Percentiles rank a stretch among this genome's conserved stretches.
These are phyloP conservation scores for Neurospora sublineolata DNA, from an alignment of 495 filamentous ascomycete species.

Conservation along the genomic window DNA sequence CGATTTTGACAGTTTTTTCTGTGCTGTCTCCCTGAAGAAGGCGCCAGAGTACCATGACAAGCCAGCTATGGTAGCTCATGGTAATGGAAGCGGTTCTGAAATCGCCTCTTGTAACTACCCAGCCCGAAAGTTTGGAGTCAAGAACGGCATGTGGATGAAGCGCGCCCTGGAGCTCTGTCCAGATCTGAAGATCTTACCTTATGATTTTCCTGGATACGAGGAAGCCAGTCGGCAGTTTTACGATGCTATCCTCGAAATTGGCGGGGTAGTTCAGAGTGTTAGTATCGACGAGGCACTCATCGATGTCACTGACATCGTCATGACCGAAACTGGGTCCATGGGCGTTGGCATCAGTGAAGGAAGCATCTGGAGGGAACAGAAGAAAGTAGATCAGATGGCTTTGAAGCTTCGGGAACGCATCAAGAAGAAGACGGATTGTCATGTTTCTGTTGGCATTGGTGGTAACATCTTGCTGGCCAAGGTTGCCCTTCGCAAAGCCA, in stretches of 20 bases:
- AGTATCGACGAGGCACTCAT: constrained; percentile 91
- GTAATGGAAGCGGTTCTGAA: constrained; percentile 73
- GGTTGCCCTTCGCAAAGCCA: constrained; percentile 80
- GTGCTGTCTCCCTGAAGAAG: constrained; percentile 74
- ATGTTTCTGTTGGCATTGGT: constrained; percentile 90
- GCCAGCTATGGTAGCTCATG: constrained; percentile 83
- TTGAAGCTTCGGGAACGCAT: constrained; percentile 52
- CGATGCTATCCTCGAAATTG: constrained; percentile 63
- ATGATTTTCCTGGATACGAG: constrained; percentile 91
- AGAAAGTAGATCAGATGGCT: constrained; percentile 67
- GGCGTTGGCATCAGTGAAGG: constrained; percentile 58
- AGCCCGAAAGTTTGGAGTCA: constrained; percentile 73
- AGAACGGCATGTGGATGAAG: constrained; percentile 99
- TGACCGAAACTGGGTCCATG: constrained; percentile 54
- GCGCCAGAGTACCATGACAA: constrained; percentile 64
- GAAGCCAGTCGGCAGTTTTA: constrained; percentile 85
- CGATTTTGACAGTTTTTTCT: constrained; percentile 97
- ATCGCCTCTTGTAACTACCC: constrained; percentile 96
- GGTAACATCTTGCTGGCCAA: constrained; percentile 85
- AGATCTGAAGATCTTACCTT: constrained; percentile 72
- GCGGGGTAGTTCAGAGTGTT: constrained; percentile 82
- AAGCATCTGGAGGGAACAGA: constrained; percentile 70
- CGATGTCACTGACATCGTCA: constrained; percentile 58
- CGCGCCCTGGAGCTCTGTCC: constrained; percentile 72
- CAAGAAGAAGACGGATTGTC: constrained; percentile 64